Evolutionary conservation across 345 rosid genomes (phyloP).

Genomic region (Nephelium lappaceum): DNA sequence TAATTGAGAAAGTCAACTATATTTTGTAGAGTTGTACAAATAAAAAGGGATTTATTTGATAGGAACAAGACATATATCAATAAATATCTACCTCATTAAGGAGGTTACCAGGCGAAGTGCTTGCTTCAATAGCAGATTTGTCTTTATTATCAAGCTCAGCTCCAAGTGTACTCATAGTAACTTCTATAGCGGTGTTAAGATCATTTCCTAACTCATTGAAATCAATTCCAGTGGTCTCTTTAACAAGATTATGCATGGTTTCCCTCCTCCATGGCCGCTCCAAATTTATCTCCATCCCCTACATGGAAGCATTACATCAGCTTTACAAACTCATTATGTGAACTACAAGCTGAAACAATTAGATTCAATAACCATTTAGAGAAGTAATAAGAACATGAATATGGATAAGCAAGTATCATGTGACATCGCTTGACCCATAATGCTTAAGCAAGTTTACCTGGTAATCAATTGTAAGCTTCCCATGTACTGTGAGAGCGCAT

Average conservation of each 20-base stretch:
- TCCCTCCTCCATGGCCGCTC: constrained; percentile 95
- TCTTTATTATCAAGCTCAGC: constrained; percentile 66
- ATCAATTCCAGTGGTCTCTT: constrained; percentile 74
- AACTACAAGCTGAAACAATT: constrained; percentile 12
- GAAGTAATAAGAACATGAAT: constrained; percentile 1
- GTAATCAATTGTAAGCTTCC: constrained; percentile 76
- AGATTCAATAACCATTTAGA: neutral
- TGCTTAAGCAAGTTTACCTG: constrained; percentile 50
- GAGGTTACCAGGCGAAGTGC: constrained; percentile 81
- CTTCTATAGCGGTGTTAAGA: constrained; percentile 65
- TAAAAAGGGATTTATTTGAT: neutral
- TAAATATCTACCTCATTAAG: constrained; percentile 73
- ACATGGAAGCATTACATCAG: constrained; percentile 32
- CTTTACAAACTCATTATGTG: constrained; percentile 12
- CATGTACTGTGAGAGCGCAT: constrained; percentile 81
- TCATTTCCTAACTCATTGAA: constrained; percentile 59
- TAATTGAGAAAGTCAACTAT: neutral
- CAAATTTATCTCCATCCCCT: constrained; percentile 80
- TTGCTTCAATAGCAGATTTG: constrained; percentile 65
- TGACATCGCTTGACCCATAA: neutral
- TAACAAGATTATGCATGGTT: constrained; percentile 95
- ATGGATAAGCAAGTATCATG: neutral
- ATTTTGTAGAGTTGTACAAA: neutral
- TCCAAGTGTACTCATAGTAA: constrained; percentile 54
- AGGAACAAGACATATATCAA: neutral